Percentiles rank a stretch among this genome's conserved stretches.
Evolutionary conservation across 768 basidiomycete species (phyloP).

Genomic region (Stropharia rugosoannulata): DNA sequence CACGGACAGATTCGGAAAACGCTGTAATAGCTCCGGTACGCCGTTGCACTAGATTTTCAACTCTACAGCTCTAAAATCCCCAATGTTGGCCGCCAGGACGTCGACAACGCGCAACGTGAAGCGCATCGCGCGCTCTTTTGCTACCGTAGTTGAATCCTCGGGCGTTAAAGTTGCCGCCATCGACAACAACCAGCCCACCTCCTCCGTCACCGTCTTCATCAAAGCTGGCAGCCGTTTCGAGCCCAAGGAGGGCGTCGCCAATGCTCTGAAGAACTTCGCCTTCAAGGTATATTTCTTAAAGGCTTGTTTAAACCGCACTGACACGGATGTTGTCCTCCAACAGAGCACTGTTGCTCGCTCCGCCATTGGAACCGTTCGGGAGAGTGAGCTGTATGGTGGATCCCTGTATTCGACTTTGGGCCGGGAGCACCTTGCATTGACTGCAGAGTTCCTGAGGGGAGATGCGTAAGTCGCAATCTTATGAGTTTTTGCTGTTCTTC

Average conservation of each 20-base stretch:
- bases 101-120: constrained; percentile 53
- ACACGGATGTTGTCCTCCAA: constrained; percentile 1
- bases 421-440: constrained; percentile 89
- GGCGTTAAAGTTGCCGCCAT: constrained; percentile 86
- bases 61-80: constrained; percentile 31
- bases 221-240: constrained; percentile 93
- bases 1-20: constrained; percentile 26
- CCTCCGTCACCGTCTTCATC: constrained; percentile 85
- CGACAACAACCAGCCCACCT: constrained; percentile 81
- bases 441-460: constrained; percentile 92
- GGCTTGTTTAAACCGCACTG: background rate
- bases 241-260: constrained; percentile 85
- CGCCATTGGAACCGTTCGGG: constrained; percentile 85
- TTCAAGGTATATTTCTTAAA: constrained; percentile 77
- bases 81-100: constrained; percentile 63
- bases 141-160: constrained; percentile 76
- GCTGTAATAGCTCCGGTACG: constrained; percentile 24
- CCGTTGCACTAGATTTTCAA: constrained; percentile 22
- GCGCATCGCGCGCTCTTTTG: constrained; percentile 71
- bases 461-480: constrained; percentile 79
- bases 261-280: constrained; percentile 96
- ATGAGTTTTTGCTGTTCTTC: background rate
- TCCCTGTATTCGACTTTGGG: constrained; percentile 81
- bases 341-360: constrained; percentile 88
- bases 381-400: constrained; percentile 93